A percentile compares a stretch with the other conserved stretches of the same genome.
Evolutionary conservation across 2,329 filamentous ascomycete species (phyloP).

Genomic region (Endocalyx cinctus): DNA sequence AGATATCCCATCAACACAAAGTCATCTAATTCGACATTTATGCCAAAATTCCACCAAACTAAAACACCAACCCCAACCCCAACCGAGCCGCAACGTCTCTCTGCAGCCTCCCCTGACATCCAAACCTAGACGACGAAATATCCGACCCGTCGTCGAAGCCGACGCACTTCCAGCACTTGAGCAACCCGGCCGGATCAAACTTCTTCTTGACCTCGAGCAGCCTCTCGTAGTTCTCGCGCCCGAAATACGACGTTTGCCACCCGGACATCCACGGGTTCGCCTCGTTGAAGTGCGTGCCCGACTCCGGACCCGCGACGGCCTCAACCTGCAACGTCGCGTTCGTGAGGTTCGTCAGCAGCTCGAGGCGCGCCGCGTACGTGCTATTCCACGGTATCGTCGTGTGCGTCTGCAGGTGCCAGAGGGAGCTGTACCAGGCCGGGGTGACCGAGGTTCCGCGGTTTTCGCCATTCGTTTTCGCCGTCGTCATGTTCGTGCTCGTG

Average conservation of each 20-base stretch:
- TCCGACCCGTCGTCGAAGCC: constrained; percentile 12
- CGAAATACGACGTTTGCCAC: constrained; percentile 14
- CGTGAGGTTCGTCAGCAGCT: constrained; percentile 11
- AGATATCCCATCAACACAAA: no score
- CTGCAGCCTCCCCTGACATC: constrained; percentile 12
- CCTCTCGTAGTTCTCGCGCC: constrained; percentile 12
- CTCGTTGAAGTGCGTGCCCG: constrained; percentile 14
- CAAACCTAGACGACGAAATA: constrained; percentile 8
- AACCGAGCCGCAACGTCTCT: no score
- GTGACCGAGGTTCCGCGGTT: constrained; percentile 9
- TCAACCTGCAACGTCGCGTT: constrained; percentile 12
- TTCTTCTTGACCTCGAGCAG: constrained; percentile 11
- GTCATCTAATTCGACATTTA: no score
- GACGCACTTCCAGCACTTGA: constrained; percentile 12
- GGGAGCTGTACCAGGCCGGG: constrained; percentile 14
- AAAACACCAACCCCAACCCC: no score
- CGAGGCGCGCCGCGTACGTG: constrained; percentile 10
- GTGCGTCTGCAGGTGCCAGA: constrained; percentile 13
- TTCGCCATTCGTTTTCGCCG: constrained; percentile 1
- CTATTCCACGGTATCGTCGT: constrained; percentile 13
- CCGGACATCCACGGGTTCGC: constrained; percentile 15
- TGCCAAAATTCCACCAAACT: no score
- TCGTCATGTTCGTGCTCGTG: constrained; percentile 4
- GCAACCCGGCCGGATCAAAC: constrained; percentile 11
- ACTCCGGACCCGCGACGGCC: constrained; percentile 8